Base-by-base conservation (phyloP, 768 basidiomycete genomes). In the Lyophyllum shimeji region DNA sequence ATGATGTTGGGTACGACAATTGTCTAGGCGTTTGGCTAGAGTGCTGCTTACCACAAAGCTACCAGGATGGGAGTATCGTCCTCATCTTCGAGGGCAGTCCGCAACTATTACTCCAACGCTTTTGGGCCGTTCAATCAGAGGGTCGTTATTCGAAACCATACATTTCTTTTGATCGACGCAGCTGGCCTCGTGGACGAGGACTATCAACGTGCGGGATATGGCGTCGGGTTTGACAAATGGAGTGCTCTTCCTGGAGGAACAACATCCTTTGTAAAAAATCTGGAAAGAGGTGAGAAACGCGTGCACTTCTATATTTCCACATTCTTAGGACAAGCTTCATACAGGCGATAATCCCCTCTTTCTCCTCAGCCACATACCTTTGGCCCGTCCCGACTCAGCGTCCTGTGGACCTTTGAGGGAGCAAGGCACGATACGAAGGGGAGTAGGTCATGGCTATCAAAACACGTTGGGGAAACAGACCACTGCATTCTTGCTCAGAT, bases 141-240 rank as follows among this genome's bases (percentile, higher is more conserved):
- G 12, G 74, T 90, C 53, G 66, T 75, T 3, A 73, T 93, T 57
- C 80, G 81, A 7, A 91, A 87, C 46, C 87, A 92, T 63, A 83
- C 83, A 0, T 79, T 94, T 47, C 67, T 93, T n/a, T 72, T 84
- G 46, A 68, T 94, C 18, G 84, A 94, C 63, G 84, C 90, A 2
- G 86, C 91, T 1, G 86, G 82, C n/a, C 76, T 94, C 21, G 84
- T 91, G 12, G 90, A 93, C 55, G 89, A 93, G 69, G 90, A 92
- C 63, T 90, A 91, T 63, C 78, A 78, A 29, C 83, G 86, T 25
- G 76, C 83, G 20, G 80, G 76, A 2, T 74, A 67, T 13, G 77
- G 75, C 7, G 64, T 74, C 15, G 68, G 74, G 8, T 90, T 82
- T 59, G 77, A 77, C 34, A 67, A 77, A 39, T 90, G 87, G 87